A percentile compares a stretch with the other conserved stretches of the same genome.
Evolutionary conservation across 2,329 filamentous ascomycete species (phyloP).

Genomic region (Orbilia blumenaviensis): DNA sequence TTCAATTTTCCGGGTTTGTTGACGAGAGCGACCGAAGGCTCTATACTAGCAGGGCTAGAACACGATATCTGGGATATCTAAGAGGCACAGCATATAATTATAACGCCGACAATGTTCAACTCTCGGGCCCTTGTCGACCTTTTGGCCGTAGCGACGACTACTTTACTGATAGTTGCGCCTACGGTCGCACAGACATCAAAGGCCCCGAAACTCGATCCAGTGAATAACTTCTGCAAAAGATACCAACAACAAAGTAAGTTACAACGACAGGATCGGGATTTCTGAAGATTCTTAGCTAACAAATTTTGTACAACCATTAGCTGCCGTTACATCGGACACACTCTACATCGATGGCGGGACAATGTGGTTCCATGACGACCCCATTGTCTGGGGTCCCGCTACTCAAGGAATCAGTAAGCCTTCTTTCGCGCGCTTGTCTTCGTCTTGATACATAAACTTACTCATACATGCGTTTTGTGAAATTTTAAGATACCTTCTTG

Average conservation of each 20-base stretch:
- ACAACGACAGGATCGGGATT: background rate
- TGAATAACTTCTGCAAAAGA: conserved; percentile 42
- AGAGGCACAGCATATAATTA: background rate
- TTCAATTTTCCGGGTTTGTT: background rate
- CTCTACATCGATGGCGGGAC: conserved; percentile 50
- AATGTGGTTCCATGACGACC: conserved; percentile 48
- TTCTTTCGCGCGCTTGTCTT: background rate
- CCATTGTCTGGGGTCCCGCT: conserved; percentile 34
- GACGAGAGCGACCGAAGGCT: conserved; percentile 13
- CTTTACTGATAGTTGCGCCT: conserved; percentile 43
- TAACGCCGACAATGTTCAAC: conserved; percentile 19
- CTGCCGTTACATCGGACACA: conserved; percentile 22
- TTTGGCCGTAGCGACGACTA: conserved; percentile 31
- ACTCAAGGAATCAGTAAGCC: conserved; percentile 45
- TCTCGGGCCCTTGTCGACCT: conserved; percentile 15
- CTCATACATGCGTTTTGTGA: too few species aligned
- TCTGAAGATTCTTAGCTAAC: background rate
- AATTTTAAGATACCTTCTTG: conserved; percentile 36
- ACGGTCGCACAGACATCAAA: conserved; percentile 18
- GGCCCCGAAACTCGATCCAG: conserved; percentile 34
- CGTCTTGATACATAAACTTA: too few species aligned
- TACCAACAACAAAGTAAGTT: conserved; percentile 51
- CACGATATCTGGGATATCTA: background rate
- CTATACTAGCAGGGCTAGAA: background rate
- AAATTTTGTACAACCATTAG: background rate